phyloP scores from a whole-genome alignment of 2,329 filamentous ascomycete species.

The Botrytis tulipae region DNA sequence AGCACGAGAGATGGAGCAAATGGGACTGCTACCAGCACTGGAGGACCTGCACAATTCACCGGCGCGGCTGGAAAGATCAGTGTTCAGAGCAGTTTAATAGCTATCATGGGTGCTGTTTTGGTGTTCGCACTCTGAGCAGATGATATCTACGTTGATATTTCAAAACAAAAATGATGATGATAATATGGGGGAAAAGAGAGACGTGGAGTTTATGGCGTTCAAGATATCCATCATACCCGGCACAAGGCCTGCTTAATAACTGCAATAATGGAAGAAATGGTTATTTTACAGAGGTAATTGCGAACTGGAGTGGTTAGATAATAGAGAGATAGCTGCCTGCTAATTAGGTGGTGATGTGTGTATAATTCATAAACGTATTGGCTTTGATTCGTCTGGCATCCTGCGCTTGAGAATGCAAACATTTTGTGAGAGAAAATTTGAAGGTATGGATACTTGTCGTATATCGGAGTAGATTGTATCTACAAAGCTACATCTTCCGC shows the following conservation, averaged over 20 bases:
- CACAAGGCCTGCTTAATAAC: not conserved
- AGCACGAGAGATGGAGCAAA: not conserved
- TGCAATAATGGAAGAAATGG: not conserved
- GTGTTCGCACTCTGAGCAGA: not conserved
- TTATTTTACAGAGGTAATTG: not conserved
- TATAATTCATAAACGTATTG: not conserved
- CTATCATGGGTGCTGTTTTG: not conserved
- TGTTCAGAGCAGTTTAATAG: not conserved
- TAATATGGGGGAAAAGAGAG: not conserved
- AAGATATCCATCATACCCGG: conserved; percentile 5
- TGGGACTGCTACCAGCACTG: conserved; percentile 10
- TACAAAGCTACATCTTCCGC: not conserved
- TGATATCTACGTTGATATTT: not conserved
- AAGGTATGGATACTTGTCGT: not conserved
- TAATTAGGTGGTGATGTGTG: not conserved
- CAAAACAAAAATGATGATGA: not conserved
- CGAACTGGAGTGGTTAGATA: not conserved
- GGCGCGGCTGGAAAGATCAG: conserved; percentile 8
- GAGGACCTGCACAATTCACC: not conserved
- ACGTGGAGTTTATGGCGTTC: not conserved
- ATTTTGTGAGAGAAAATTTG: not conserved
- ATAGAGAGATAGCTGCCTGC: not conserved
- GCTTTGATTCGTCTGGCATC: not conserved
- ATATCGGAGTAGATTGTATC: not conserved
- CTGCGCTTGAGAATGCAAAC: not conserved